Evolutionary conservation across 2,329 filamentous ascomycete species (phyloP), one percentile per base, ranked within the genome.

Genomic region (Pseudovirgaria hyperparasitica): DNA sequence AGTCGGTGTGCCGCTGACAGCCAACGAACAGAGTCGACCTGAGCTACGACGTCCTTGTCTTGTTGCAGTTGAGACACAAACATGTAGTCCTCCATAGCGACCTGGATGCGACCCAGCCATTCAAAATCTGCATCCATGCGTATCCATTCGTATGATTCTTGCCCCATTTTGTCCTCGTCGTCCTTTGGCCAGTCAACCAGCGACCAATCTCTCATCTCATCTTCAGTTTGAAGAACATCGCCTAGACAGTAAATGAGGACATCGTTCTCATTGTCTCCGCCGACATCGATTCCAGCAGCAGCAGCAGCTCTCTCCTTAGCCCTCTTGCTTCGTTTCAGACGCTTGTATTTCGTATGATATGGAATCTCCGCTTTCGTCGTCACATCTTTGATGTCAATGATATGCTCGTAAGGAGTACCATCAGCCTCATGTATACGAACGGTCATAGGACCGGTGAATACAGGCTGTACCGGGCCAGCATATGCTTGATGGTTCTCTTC

Each of bases 301-400:
- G 68, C 72, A 20, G 69, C 68, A 13, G 70, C 73, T 33, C 82
- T 74, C 50, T 92, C 82, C 49, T 85, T 85, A 49, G 87, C 74
- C 17, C 81, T 67, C 23, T 79, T 72, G 32, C 81, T 94, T 24
- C 86, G 69, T 62, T 98, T 98, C 3, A 98, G 66, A 6, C 92
- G 76, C 60, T 96, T 98, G 60, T 98, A 98, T 51, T 98, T 98
- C 1, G 90, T 98, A 44, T 96, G 96, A 57, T 98, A 98, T 1
- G 87, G 86, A 34, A 98, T 94, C 35, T 94, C 86, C 33, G 96
- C 81, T 48, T 79, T 82, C 3, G 80, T 82, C 9, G 73, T 70
- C 16, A 78, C 76, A 40, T 94, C 85, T 33, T 85, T 85, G 48
- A 98, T 92, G 43, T 94, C 84, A 17, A 96, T 77, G 36, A 94